Conservation (phyloP, 257 asterid species). For the Nicotiana knightiana region DNA sequence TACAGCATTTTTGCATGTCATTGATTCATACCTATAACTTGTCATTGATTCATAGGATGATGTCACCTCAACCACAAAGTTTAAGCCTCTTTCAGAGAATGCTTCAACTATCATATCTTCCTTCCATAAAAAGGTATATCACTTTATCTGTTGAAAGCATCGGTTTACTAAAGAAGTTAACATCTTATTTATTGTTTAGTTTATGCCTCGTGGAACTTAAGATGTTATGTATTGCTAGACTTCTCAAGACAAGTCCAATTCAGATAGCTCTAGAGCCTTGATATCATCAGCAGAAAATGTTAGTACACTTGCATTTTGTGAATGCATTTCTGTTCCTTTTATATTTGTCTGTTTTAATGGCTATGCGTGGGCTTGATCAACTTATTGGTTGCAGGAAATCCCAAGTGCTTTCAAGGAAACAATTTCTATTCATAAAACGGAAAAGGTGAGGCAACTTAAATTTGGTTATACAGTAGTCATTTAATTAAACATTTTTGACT, state of each 20-base stretch:
- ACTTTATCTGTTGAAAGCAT: neutral
- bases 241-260: conserved; percentile 18
- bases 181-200: neutral
- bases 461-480: neutral
- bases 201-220: neutral
- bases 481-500: neutral
- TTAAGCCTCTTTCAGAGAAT: conserved; percentile 21
- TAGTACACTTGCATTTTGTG: neutral
- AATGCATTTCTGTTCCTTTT: neutral
- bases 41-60: conserved; percentile 12
- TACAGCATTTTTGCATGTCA: neutral
- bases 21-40: neutral
- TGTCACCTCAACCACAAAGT: conserved; percentile 30
- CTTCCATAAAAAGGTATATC: conserved; percentile 41
- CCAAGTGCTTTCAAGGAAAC: neutral
- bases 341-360: neutral
- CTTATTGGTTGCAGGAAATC: neutral
- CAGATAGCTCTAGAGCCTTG: conserved; percentile 17
- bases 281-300: conserved; percentile 22
- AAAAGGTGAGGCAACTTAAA: neutral
- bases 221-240: conserved; percentile 4
- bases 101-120: conserved; percentile 32
- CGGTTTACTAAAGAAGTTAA: neutral
- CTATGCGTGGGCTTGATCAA: neutral
- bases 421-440: neutral